Percentiles rank a stretch among this genome's conserved stretches.
Conservation (phyloP, 345 rosid species). For the Sonneratia caseolaris region DNA sequence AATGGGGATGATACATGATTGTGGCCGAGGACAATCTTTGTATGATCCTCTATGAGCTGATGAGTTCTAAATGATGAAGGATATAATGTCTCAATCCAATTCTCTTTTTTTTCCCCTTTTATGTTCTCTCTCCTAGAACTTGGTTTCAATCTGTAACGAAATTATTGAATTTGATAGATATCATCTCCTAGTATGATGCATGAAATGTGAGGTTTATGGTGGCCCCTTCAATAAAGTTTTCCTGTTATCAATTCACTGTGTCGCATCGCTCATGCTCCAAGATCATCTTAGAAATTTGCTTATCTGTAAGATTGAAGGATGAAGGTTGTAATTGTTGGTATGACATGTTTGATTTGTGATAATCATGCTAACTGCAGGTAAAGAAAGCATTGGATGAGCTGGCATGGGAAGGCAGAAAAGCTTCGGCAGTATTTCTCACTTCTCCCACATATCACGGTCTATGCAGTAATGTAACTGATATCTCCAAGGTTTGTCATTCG, state of each 20-base stretch:
- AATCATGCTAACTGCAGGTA: conserved; percentile 23
- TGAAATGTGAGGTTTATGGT: no score
- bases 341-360: neutral
- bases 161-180: no score
- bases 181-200: no score
- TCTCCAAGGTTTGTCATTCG: conserved; percentile 39
- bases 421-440: conserved; percentile 49
- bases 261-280: neutral
- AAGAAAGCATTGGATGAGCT: conserved; percentile 38
- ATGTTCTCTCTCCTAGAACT: no score
- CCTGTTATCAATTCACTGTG: neutral
- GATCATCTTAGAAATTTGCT: neutral
- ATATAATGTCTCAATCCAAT: no score
- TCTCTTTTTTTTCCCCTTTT: no score
- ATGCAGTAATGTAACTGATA: conserved; percentile 40
- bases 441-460: conserved; percentile 63
- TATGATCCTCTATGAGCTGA: no score
- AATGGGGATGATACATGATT: no score
- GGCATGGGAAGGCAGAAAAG: conserved; percentile 32
- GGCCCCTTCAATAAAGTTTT: neutral
- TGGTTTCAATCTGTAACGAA: no score
- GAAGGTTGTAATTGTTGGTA: neutral
- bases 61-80: no score
- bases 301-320: neutral
- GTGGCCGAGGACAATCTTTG: no score